phyloP scores from a whole-genome alignment of 129 eudicot genomes.

The Smallanthus sonchifolius region DNA sequence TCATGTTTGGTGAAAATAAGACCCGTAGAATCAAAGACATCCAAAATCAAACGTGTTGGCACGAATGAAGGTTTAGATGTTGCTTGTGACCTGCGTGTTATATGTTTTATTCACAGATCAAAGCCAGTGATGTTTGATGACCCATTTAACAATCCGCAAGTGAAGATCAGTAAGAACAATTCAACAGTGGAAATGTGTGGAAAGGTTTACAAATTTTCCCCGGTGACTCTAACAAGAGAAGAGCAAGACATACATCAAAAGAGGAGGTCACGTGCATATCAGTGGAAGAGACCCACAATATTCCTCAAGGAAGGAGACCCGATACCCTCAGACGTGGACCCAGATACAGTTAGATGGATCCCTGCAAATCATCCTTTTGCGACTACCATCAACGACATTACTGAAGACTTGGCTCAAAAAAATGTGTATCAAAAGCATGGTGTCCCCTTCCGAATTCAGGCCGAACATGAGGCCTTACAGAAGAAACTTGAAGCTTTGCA shows the following conservation, averaged over 20 bases:
- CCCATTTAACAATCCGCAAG: constrained; percentile 92
- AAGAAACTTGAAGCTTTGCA: constrained; percentile 91
- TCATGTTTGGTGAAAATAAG: neutral
- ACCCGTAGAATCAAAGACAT: neutral
- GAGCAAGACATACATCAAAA: constrained; percentile 75
- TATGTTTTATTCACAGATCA: constrained; percentile 44
- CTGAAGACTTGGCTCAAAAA: constrained; percentile 91
- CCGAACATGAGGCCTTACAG: constrained; percentile 97
- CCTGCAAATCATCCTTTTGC: constrained; percentile 99
- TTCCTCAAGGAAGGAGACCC: constrained; percentile 90
- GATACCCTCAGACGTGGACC: constrained; percentile 93
- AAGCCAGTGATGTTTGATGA: constrained; percentile 78
- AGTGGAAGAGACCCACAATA: constrained; percentile 91
- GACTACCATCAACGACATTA: constrained; percentile 86
- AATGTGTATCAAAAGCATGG: constrained; percentile 96
- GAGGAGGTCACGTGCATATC: constrained; percentile 96
- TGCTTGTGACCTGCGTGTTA: neutral
- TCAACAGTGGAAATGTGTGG: constrained; percentile 96
- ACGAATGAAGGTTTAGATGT: neutral
- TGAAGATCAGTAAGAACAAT: constrained; percentile 71
- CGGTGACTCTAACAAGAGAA: constrained; percentile 84
- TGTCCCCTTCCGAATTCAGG: constrained; percentile 94
- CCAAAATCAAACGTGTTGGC: neutral
- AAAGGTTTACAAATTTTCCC: constrained; percentile 86
- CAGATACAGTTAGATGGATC: constrained; percentile 94